A percentile compares a stretch with the other conserved stretches of the same genome.
Conservation (phyloP, 2,329 filamentous ascomycete genomes). For the Colletotrichum echinochloae region DNA sequence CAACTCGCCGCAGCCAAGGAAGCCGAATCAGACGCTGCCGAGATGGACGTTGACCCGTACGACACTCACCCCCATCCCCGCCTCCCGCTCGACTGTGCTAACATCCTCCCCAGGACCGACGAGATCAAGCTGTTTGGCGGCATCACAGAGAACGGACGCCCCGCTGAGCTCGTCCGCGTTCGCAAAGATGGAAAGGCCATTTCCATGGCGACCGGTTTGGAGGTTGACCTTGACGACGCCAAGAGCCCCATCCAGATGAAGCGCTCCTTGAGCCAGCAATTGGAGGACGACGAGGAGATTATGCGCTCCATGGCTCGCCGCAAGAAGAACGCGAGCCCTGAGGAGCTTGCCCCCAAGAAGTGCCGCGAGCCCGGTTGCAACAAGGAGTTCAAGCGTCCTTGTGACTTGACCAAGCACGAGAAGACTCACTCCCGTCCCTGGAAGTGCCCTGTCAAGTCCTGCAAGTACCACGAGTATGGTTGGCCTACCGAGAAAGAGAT, state of each 20-base stretch:
- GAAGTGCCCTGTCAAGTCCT: conserved; percentile 86
- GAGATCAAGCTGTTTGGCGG: conserved; percentile 86
- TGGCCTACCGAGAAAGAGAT: conserved; percentile 99
- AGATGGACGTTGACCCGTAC: conserved; percentile 71
- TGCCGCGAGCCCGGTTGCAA: conserved; percentile 82
- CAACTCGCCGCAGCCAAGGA: conserved; percentile 83
- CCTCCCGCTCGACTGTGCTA: conserved; percentile 4
- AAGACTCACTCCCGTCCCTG: conserved; percentile 97
- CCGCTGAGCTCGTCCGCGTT: conserved; percentile 85
- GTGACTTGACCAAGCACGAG: conserved; percentile 96
- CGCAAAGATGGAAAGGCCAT: conserved; percentile 84
- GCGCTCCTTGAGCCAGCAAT: conserved; percentile 75
- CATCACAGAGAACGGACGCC: conserved; percentile 82
- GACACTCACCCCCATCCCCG: conserved; percentile 45
- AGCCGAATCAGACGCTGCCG: conserved; percentile 68
- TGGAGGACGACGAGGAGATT: conserved; percentile 83
- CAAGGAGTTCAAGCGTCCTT: conserved; percentile 96
- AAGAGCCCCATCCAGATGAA: conserved; percentile 68
- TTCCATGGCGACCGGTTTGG: conserved; percentile 78
- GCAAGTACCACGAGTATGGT: conserved; percentile 90
- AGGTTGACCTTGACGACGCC: conserved; percentile 66
- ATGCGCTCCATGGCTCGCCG: conserved; percentile 94
- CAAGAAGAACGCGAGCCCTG: conserved; percentile 90
- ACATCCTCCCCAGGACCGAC: conserved; percentile 60
- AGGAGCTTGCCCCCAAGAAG: conserved; percentile 83